phyloP scores from a whole-genome alignment of 2,329 filamentous ascomycete species.

The Dactylonectria macrodidyma region DNA sequence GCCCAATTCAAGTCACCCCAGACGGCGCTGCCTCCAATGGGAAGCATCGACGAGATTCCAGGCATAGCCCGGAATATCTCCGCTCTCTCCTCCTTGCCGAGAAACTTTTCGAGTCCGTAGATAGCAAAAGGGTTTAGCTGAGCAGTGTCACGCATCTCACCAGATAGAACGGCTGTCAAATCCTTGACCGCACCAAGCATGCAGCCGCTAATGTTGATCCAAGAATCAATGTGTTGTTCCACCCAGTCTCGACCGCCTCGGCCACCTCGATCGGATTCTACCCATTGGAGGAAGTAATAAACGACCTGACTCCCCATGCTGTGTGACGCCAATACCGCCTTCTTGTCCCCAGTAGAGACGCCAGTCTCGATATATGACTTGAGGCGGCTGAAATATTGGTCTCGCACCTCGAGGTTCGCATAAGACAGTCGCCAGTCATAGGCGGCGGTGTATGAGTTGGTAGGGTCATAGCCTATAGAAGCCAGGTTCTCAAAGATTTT shows the following conservation, averaged over 20 bases:
- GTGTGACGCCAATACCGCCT: slow-evolving; percentile 90
- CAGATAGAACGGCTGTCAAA: slow-evolving; percentile 89
- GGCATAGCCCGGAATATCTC: slow-evolving; percentile 98
- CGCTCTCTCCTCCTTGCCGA: slow-evolving; percentile 89
- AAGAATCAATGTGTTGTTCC: slow-evolving; percentile 88
- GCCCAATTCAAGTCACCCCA: slow-evolving; percentile 93
- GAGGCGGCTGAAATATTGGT: slow-evolving; percentile 93
- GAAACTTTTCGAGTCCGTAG: slow-evolving; percentile 95
- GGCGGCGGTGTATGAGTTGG: slow-evolving; percentile 77
- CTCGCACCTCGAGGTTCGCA: slow-evolving; percentile 87
- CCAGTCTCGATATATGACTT: slow-evolving; percentile 93
- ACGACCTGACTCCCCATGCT: slow-evolving; percentile 98
- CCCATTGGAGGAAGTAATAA: slow-evolving; percentile 87
- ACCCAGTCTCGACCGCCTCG: slow-evolving; percentile 91
- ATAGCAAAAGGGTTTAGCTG: slow-evolving; percentile 97
- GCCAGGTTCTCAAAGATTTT: slow-evolving; percentile 98
- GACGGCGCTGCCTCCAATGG: slow-evolving; percentile 92
- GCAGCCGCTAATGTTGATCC: slow-evolving; percentile 98
- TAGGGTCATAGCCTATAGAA: slow-evolving; percentile 94
- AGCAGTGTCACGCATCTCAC: slow-evolving; percentile 98
- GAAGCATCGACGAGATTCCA: slow-evolving; percentile 95
- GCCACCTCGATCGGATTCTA: slow-evolving; percentile 83
- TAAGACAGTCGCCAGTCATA: slow-evolving; percentile 97
- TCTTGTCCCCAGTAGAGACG: slow-evolving; percentile 79
- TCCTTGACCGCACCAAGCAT: slow-evolving; percentile 97